These are phyloP conservation scores for Aspergillus brunneoviolaceus DNA, from an alignment of 2,329 filamentous ascomycete species.

Conservation along the genomic window DNA sequence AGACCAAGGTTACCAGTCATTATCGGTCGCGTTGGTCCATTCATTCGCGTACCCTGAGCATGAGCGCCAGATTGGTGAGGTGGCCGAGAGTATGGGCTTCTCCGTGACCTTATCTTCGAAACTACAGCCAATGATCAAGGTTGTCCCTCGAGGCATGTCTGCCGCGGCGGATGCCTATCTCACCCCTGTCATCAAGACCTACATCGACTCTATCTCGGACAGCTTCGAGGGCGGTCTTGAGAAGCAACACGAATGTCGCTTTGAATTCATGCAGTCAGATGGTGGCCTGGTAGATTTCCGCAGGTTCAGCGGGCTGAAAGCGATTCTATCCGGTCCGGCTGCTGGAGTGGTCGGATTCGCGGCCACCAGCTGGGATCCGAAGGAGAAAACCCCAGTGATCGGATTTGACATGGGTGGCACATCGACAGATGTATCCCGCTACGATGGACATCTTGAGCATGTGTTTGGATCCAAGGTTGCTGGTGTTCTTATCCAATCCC, in stretches of 20 bases:
- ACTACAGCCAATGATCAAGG: constrained; percentile 82
- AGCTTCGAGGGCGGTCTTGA: constrained; percentile 79
- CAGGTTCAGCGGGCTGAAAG: constrained; percentile 78
- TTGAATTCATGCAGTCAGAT: constrained; percentile 96
- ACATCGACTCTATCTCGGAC: constrained; percentile 56
- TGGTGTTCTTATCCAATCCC: constrained; percentile 89
- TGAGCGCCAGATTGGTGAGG: constrained; percentile 72
- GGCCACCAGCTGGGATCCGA: constrained; percentile 81
- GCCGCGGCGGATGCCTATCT: constrained; percentile 79
- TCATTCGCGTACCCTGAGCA: constrained; percentile 87
- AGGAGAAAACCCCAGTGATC: constrained; percentile 81
- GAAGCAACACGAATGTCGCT: constrained; percentile 70
- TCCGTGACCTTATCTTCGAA: constrained; percentile 74
- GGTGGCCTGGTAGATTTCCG: constrained; percentile 62
- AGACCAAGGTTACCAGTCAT: constrained; percentile 69
- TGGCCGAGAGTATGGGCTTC: constrained; percentile 79
- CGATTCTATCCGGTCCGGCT: constrained; percentile 88
- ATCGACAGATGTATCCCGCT: constrained; percentile 83
- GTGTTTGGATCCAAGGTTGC: constrained; percentile 93
- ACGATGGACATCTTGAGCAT: constrained; percentile 85
- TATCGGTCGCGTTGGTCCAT: constrained; percentile 86
- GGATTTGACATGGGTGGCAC: constrained; percentile 97
- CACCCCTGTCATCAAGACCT: constrained; percentile 75
- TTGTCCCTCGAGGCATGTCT: constrained; percentile 73
- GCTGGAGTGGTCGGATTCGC: constrained; percentile 93